phyloP scores from a whole-genome alignment of 768 basidiomycete species.

The Coprinellus micaceus region DNA sequence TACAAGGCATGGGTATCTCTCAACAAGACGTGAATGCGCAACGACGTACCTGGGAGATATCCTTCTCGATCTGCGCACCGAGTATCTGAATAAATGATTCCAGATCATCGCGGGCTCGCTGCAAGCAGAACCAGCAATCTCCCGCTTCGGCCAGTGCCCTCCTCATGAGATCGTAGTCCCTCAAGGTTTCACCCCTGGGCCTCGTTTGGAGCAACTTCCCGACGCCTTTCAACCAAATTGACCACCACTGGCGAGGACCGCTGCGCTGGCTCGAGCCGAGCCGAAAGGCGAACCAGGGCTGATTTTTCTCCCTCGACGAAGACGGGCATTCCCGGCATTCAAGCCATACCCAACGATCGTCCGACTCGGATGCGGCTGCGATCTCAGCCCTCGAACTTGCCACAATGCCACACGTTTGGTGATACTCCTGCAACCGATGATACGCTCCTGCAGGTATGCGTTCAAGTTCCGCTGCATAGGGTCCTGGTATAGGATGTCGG shows the following conservation, averaged over 20 bases:
- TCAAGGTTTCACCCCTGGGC: conserved; percentile 32
- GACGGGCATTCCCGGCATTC: conserved; percentile 24
- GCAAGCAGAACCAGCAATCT: conserved; percentile 25
- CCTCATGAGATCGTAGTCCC: conserved; percentile 28
- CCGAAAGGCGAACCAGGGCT: background rate
- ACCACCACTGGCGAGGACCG: conserved; percentile 30
- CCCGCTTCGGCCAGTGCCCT: conserved; percentile 21
- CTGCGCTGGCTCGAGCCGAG: conserved; percentile 10
- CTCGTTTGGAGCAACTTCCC: conserved; percentile 24
- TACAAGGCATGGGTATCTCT: too few species aligned
- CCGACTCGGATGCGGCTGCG: conserved; percentile 21
- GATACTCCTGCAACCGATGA: conserved; percentile 40
- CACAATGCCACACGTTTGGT: conserved; percentile 34
- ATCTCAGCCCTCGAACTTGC: conserved; percentile 25
- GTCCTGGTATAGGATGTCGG: conserved; percentile 24
- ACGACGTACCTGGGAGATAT: conserved; percentile 26
- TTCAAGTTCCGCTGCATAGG: conserved; percentile 31
- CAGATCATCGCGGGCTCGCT: conserved; percentile 23
- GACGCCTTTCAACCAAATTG: conserved; percentile 28
- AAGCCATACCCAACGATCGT: conserved; percentile 33
- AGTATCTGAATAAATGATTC: conserved; percentile 29
- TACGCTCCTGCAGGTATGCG: conserved; percentile 38
- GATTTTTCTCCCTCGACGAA: conserved; percentile 10
- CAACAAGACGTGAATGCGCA: too few species aligned
- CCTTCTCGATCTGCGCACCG: conserved; percentile 30